Conservation (phyloP, 192 early-diverging fungal genomes). For the Ramicandelaber brevisporus region DNA sequence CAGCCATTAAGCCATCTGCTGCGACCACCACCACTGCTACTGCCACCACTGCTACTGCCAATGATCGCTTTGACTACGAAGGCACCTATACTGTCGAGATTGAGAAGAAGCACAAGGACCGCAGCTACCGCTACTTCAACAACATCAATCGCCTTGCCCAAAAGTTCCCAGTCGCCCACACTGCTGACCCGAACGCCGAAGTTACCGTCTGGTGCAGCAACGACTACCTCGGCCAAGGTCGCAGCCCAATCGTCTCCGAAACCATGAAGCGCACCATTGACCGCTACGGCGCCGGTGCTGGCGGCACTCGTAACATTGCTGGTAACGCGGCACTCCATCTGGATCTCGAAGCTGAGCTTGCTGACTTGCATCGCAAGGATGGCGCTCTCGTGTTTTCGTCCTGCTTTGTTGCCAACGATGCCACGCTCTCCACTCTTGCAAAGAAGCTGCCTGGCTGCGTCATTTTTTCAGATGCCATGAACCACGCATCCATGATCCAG, state of each 20-base stretch:
- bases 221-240: conserved; percentile 95
- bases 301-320: conserved; percentile 97
- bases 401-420: conserved; percentile 96
- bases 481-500: conserved; percentile 99
- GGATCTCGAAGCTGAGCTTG: conserved; percentile 71
- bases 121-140: conserved; percentile 98
- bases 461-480: conserved; percentile 81
- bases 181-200: conserved; percentile 49
- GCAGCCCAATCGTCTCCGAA: conserved; percentile 58
- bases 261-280: conserved; percentile 85
- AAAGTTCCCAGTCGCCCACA: conserved; percentile 84
- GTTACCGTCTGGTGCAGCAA: conserved; percentile 99
- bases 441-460: conserved; percentile 70
- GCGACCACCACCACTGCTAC: not conserved
- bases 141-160: conserved; percentile 96
- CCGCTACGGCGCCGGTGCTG: conserved; percentile 93
- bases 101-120: conserved; percentile 90
- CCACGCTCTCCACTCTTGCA: conserved; percentile 73
- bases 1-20: not conserved
- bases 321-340: conserved; percentile 93
- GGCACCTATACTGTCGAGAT: conserved; percentile 55
- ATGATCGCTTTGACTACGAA: conserved; percentile 69
- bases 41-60: conserved; percentile 4
- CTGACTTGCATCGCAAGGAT: conserved; percentile 72
- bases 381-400: conserved; percentile 86